These are phyloP conservation scores for Hydnum rufescens DNA, from an alignment of 768 basidiomycete genomes.

Conservation along the genomic window DNA sequence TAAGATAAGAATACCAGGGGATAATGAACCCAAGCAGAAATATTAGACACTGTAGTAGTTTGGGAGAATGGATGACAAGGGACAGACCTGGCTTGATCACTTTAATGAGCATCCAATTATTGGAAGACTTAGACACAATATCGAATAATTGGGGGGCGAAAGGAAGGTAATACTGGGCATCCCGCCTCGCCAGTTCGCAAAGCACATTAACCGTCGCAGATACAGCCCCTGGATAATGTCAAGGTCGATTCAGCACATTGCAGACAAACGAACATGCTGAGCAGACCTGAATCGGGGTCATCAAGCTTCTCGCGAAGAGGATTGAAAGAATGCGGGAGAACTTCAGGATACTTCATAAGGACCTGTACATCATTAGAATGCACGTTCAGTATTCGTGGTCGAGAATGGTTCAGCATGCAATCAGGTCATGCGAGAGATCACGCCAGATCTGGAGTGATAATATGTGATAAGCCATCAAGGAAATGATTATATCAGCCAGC, in stretches of 20 bases:
- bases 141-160: slow-evolving; percentile 88
- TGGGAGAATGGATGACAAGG: too few relatives aligned
- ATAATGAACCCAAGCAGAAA: not conserved
- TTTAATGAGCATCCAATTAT: slow-evolving; percentile 99
- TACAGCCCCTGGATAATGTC: slow-evolving; percentile 90
- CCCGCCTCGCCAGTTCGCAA: slow-evolving; percentile 71
- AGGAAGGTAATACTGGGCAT: slow-evolving; percentile 61
- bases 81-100: too few relatives aligned
- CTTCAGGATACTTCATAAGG: slow-evolving; percentile 66
- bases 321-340: slow-evolving; percentile 38
- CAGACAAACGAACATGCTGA: too few relatives aligned
- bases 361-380: too few relatives aligned
- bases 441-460: slow-evolving; percentile 81
- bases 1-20: slow-evolving; percentile 18
- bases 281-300: slow-evolving; percentile 57
- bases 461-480: slow-evolving; percentile 69
- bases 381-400: slow-evolving; percentile 60
- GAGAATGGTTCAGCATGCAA: slow-evolving; percentile 78
- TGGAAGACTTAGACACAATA: slow-evolving; percentile 77
- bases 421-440: slow-evolving; percentile 70
- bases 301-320: slow-evolving; percentile 65
- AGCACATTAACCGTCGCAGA: slow-evolving; percentile 85
- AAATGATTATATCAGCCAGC: slow-evolving; percentile 53
- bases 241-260: too few relatives aligned
- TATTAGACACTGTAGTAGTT: slow-evolving; percentile 39